Evolutionary conservation across 192 early-diverging fungal species (phyloP), one percentile per base, ranked within the genome.

Genomic region (Dissophora ornata): DNA sequence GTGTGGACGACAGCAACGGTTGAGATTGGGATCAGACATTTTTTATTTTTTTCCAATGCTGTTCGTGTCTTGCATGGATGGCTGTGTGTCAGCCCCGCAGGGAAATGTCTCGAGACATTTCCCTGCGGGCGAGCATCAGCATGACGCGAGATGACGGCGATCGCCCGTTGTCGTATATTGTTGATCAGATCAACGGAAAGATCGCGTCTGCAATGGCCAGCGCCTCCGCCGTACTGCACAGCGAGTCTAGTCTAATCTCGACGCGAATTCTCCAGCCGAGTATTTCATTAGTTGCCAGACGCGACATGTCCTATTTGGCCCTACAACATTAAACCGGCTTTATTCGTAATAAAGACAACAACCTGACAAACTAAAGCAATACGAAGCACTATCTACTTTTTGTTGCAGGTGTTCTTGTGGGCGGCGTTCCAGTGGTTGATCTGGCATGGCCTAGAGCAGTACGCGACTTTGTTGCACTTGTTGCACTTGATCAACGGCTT

Each of bases 371-470:
- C 10, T 22, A 32, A 3, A n/a, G 26, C 5, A n/a, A 4, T 28
- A 46, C 8, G 5, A 24, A 41, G n/a, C 15, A 10, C 52, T 18
- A 8, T 38, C 38, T 52, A 69, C 62, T 79, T 69, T 40, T 79
- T 79, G 50, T 64, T 79, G 61, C 85, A 86, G 4, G 28, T 53
- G 57, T 77, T 69, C 56, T 82, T 86, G 71, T 86, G 85, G 51
- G 74, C 68, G 28, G 74, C 73, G 52, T 82, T 82, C 69, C 81
- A 88, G 56, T 88, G 81, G 13, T 48, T 62, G 42, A 82, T 85
- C 51, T 88, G 87, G 60, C 87, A 88, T 36, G 86, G 85, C 62
- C 81, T 67, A 16, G 82, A 84, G 53, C 87, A 88, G 57, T 88
- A 88, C 51, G 84, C 85, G 21, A 83, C 82, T 32, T 74, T 71